A percentile compares a stretch with the other conserved stretches of the same genome.
Evolutionary conservation across 805 yeast species (phyloP).

Genomic region (Myxozyma neglecta): DNA sequence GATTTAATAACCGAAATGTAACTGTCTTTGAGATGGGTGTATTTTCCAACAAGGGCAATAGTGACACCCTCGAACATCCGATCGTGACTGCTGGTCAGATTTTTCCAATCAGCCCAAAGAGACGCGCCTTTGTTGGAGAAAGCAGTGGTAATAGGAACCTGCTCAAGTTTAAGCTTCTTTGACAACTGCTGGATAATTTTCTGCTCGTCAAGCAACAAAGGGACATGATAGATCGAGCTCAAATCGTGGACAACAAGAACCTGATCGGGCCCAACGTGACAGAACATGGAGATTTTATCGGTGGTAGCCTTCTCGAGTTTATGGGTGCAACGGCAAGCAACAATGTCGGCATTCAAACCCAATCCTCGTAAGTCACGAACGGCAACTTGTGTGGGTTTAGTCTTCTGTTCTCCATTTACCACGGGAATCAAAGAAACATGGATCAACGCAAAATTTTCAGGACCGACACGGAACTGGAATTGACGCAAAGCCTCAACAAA

Average conservation of each 20-base stretch:
- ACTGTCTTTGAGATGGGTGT: slow-evolving; percentile 92
- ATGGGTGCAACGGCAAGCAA: slow-evolving; percentile 95
- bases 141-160: slow-evolving; percentile 49
- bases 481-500: slow-evolving; percentile 98
- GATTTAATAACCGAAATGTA: slow-evolving; percentile 93
- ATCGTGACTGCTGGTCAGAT: slow-evolving; percentile 72
- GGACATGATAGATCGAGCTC: slow-evolving; percentile 96
- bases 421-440: slow-evolving; percentile 98
- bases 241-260: slow-evolving; percentile 96
- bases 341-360: slow-evolving; percentile 93
- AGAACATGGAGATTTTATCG: slow-evolving; percentile 96
- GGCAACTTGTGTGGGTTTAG: slow-evolving; percentile 99
- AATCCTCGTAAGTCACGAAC: slow-evolving; percentile 92
- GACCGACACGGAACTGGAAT: slow-evolving; percentile 95
- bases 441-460: slow-evolving; percentile 88
- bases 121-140: slow-evolving; percentile 64
- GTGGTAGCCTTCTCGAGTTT: slow-evolving; percentile 79
- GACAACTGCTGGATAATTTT: slow-evolving; percentile 71
- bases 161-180: slow-evolving; percentile 62
- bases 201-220: slow-evolving; percentile 84
- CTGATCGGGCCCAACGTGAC: slow-evolving; percentile 98
- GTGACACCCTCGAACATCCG: slow-evolving; percentile 81
- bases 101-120: slow-evolving; percentile 75
- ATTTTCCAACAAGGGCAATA: slow-evolving; percentile 96
- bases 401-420: slow-evolving; percentile 97